Base-by-base conservation (phyloP, 352 stramenopile genomes). In the Globisporangium lucens region DNA sequence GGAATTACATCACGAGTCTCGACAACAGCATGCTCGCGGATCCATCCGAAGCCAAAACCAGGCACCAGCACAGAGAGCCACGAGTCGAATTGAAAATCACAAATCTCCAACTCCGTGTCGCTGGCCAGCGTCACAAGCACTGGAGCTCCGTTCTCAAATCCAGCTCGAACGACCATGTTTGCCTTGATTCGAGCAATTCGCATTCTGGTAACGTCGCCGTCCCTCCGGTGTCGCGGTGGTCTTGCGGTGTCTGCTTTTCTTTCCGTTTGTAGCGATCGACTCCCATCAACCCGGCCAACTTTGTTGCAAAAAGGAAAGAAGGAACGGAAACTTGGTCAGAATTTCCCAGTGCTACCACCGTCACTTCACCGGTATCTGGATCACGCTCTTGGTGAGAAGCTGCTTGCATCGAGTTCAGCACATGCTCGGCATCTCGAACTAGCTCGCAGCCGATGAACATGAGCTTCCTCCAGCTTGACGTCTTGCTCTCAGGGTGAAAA, bases 391-490 rank as follows among this genome's bases (percentile, higher is more conserved):
- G 12, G 13, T 12, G 13, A 2, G 38, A 47, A n/a, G 13, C 38
- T 47, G 36, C 41, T 64, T 47, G 12, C 13, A 47, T 47, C 38
- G 13, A 30, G 22, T 0, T 3, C 24, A 46, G 53, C 51, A 20
- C 51, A 24, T 33, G 2, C 13, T 20, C n/a, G 10, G 51, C n/a
- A 13, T 33, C 51, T 56, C 24, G 22, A 43, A 56, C 38, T 47
- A 47, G 38, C 24, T 65, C 29, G 27, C 43, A 57, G 60, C 56
- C 29, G 9, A 17, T 22, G 29, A 65, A 52, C 29, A 57, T 49
- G 29, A 65, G 60, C 12, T 13, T 20, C 12, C n/a, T 56, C 46
- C 60, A 65, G 29, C 60, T 65, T 20, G 60, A 65, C 12, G 46
- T 65, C 30, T 51, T 52, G 20, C 43, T 24, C 29, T 22, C 3